Conservation (phyloP, 2,329 filamentous ascomycete species). For the Xylaria multiplex region DNA sequence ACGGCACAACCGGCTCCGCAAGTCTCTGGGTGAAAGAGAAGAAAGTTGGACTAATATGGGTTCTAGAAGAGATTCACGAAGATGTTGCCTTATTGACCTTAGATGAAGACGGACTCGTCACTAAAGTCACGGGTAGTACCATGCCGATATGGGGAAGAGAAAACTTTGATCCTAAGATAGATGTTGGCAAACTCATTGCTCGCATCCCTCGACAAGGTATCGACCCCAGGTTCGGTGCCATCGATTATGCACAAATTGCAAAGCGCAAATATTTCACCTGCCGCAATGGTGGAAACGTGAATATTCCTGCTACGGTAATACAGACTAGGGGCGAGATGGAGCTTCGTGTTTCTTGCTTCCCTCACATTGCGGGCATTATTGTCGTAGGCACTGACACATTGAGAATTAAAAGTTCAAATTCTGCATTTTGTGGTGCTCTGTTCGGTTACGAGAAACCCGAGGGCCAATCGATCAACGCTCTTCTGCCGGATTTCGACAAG, state of each 20-base stretch:
- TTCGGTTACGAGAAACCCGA: conserved; percentile 90
- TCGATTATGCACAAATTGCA: conserved; percentile 80
- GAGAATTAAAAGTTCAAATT: conserved; percentile 90
- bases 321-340: conserved; percentile 75
- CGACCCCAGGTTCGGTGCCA: conserved; percentile 73
- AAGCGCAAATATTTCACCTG: conserved; percentile 86
- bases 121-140: conserved; percentile 77
- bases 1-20: conserved; percentile 89
- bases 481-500: conserved; percentile 89
- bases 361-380: conserved; percentile 96
- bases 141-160: conserved; percentile 86
- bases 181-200: conserved; percentile 82
- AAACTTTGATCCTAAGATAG: conserved; percentile 71
- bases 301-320: conserved; percentile 85
- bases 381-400: conserved; percentile 84
- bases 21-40: conserved; percentile 99
- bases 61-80: conserved; percentile 96
- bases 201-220: conserved; percentile 81
- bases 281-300: conserved; percentile 77
- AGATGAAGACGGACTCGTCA: conserved; percentile 80
- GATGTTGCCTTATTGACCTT: conserved; percentile 82
- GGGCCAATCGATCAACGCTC: conserved; percentile 78
- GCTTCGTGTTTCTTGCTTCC: conserved; percentile 90
- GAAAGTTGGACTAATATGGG: conserved; percentile 92
- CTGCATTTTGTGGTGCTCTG: conserved; percentile 89